These are phyloP conservation scores for Termitomyces sp. DNA, from an alignment of 768 basidiomycete genomes.

Conservation along the genomic window DNA sequence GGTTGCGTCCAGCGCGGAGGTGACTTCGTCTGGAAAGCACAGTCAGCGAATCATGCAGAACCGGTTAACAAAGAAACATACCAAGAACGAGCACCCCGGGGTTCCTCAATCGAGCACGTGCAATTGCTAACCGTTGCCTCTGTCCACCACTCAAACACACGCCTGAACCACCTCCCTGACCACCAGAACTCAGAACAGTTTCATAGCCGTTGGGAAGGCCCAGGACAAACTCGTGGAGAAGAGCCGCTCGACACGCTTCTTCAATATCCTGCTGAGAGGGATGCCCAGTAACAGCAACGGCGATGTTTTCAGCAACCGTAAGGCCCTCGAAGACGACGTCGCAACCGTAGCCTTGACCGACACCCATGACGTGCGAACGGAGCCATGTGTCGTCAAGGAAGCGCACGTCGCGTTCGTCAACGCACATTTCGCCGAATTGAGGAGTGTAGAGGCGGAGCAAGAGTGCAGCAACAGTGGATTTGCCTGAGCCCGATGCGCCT, in stretches of 20 bases:
- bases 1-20: conserved; percentile 80
- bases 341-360: conserved; percentile 60
- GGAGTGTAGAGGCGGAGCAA: conserved; percentile 78
- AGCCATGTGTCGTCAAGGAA: conserved; percentile 73
- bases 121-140: conserved; percentile 86
- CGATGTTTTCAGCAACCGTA: conserved; percentile 82
- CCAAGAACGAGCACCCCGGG: conserved; percentile 90
- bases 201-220: conserved; percentile 90
- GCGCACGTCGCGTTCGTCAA: conserved; percentile 80
- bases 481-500: conserved; percentile 88
- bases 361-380: conserved; percentile 65
- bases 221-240: conserved; percentile 83
- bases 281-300: conserved; percentile 58
- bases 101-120: conserved; percentile 79
- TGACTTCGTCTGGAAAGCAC: conserved; percentile 60
- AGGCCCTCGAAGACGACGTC: conserved; percentile 78
- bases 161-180: conserved; percentile 22
- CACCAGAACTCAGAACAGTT: conserved; percentile 70
- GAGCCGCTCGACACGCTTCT: conserved; percentile 76
- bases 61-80: conserved; percentile 33
- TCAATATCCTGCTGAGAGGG: conserved; percentile 69
- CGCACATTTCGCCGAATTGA: conserved; percentile 56
- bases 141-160: conserved; percentile 88
- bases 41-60: background rate
- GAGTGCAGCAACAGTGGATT: conserved; percentile 84